Base-by-base conservation (phyloP, 352 stramenopile species). In the Peronosclerospora sorghi region DNA sequence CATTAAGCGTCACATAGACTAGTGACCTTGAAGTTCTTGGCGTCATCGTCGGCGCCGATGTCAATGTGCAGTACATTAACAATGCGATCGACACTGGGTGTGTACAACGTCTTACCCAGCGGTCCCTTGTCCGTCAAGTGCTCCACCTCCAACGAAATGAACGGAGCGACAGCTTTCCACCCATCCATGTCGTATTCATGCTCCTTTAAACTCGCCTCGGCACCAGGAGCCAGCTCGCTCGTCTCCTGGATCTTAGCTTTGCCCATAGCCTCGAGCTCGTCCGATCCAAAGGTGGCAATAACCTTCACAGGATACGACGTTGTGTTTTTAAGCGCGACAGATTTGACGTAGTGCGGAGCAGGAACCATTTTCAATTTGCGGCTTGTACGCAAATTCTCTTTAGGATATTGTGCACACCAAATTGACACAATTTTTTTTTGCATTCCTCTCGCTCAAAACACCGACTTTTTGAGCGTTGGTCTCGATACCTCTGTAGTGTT, bases 111-210 rank as follows among this genome's bases (percentile, higher is more conserved):
- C 45, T 67, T 63, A 17, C 47, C 49, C 20, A 73, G 40, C 39
- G 57, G 32, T 10, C 50, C 53, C 13, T 19, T 54, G 10, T 54
- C 54, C 3, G 35, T 58, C 1, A 44, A 54, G 20, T 69, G 53
- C 41, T 80, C 61, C 5, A 84, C 75, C 21, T 84, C 50, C 9
- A 91, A 37, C 27, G 69, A 68, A 40, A 62, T 57, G 13, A 91
- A 53, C 36, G 73, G 59, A 6, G 75, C 76, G 24, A 76, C 57
- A 3, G 72, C 73, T 34, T 62, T 85, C 71, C 69, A 88, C 26
- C 62, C 58, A 45, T 64, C 78, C 78, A 91, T 91, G 62, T 91
- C 64, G 62, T 82, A 88, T 55, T 75, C 59, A 45, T 82, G 65
- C 45, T 84, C 75, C 24, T 65, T 58, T 28, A 88, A 53, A 18